phyloP scores from a whole-genome alignment of 163 green algal genomes.

The Chlorella variabilis region DNA sequence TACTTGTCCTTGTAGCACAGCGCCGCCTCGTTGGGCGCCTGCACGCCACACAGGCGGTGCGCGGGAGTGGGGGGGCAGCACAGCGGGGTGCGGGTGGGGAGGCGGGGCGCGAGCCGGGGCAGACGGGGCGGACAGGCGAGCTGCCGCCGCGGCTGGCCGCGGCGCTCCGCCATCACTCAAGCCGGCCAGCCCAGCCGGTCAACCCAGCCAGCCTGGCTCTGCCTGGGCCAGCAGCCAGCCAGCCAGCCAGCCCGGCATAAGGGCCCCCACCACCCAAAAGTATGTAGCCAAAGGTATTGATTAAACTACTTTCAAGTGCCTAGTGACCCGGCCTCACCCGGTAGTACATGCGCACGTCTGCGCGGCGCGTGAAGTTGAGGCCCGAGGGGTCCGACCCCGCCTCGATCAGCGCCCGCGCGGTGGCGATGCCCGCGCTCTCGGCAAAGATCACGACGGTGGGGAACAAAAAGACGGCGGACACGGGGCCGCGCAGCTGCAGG shows the following conservation, averaged over 20 bases:
- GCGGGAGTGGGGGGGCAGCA: background rate
- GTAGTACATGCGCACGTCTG: conserved; percentile 86
- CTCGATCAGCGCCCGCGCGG: conserved; percentile 79
- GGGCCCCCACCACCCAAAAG: no score
- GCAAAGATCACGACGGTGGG: conserved; percentile 81
- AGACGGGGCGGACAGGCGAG: no score
- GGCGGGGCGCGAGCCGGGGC: no score
- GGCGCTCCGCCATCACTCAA: no score
- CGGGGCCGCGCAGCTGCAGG: conserved; percentile 66
- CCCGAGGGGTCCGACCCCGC: conserved; percentile 52
- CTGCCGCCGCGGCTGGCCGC: no score
- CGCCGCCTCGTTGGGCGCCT: conserved; percentile 70
- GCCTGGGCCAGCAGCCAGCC: no score
- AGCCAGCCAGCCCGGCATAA: no score
- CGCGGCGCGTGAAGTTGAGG: conserved; percentile 64
- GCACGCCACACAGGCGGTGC: background rate
- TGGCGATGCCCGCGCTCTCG: conserved; percentile 74
- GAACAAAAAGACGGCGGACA: conserved; percentile 71
- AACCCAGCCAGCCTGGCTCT: no score
- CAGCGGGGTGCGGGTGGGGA: background rate
- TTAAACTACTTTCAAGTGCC: no score
- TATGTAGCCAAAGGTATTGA: no score
- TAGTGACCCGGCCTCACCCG: no score
- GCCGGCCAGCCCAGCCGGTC: no score
- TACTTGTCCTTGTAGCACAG: conserved; percentile 67